Conservation (phyloP, 352 stramenopile genomes). For the Pythium brachiatum region DNA sequence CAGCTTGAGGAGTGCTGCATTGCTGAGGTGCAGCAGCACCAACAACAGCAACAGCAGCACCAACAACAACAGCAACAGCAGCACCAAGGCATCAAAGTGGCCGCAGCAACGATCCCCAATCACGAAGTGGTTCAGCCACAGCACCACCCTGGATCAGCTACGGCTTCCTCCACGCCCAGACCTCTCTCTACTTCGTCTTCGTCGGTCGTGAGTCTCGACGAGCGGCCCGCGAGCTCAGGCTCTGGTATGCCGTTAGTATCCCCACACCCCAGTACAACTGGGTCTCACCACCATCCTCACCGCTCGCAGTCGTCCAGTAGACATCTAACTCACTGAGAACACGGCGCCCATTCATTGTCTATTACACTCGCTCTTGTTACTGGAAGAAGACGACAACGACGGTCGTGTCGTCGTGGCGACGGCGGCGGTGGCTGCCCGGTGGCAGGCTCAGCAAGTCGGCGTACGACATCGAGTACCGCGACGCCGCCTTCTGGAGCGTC, state of each 20-base stretch:
- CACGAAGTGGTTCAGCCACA: not conserved
- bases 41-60: not conserved
- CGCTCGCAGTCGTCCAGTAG: not conserved
- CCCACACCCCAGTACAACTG: not conserved
- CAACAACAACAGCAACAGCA: not conserved
- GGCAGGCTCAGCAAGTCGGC: constrained; percentile 80
- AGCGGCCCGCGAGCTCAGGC: not conserved
- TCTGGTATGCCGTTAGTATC: not conserved
- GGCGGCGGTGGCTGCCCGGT: constrained; percentile 74
- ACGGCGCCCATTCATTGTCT: not conserved
- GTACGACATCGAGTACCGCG: constrained; percentile 77
- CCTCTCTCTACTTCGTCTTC: too few species aligned
- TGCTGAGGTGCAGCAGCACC: constrained; percentile 8
- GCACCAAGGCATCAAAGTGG: not conserved
- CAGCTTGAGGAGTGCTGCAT: constrained; percentile 34
- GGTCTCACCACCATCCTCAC: not conserved
- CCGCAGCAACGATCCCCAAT: not conserved
- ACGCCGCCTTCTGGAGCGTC: constrained; percentile 74
- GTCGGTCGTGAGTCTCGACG: not conserved
- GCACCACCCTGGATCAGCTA: not conserved
- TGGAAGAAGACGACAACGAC: constrained; percentile 90
- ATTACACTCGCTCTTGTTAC: not conserved
- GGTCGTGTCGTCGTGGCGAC: constrained; percentile 92
- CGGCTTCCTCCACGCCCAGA: not conserved
- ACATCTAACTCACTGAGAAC: not conserved